Conservation (phyloP, 208 protist genomes). For the Borovskyia barvae region DNA sequence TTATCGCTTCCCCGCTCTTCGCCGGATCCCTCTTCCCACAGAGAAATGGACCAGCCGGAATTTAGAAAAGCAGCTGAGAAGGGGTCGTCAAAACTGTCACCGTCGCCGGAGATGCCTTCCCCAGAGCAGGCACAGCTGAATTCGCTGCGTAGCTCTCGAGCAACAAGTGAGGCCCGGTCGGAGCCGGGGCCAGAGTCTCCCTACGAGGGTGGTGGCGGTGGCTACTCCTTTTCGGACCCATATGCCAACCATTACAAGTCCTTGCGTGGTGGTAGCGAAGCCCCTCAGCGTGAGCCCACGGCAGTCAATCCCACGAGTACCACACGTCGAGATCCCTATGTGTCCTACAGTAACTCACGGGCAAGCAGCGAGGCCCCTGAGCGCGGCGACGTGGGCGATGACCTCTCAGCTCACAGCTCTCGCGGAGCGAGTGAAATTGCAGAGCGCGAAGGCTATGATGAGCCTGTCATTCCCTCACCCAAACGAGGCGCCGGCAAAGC, state of each 20-base stretch:
- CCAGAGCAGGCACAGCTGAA: conserved; percentile 16
- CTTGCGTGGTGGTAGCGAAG: conserved; percentile 53
- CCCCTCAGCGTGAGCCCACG: conserved; percentile 30
- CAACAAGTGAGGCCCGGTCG: conserved; percentile 46
- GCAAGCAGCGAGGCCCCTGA: conserved; percentile 53
- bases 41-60: too few relatives aligned
- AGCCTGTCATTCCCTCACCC: conserved; percentile 12
- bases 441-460: conserved; percentile 16
- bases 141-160: conserved; percentile 33
- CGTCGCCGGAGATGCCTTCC: conserved; percentile 36
- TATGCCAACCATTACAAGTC: conserved; percentile 36
- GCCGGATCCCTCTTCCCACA: too few relatives aligned
- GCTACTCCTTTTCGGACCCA: conserved; percentile 13
- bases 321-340: conserved; percentile 4
- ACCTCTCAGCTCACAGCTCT: conserved; percentile 34
- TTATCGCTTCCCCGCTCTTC: too few relatives aligned
- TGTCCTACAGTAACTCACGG: conserved; percentile 33
- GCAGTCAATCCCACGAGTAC: conserved; percentile 7
- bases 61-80: conserved; percentile 20
- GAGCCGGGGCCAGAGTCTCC: conserved; percentile 18
- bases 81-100: conserved; percentile 28
- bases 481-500: conserved; percentile 21
- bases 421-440: conserved; percentile 42
- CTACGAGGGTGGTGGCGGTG: not conserved
- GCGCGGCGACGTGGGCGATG: conserved; percentile 14